Evolutionary conservation across 495 filamentous ascomycete species (phyloP), one percentile per base, ranked within the genome.

Genomic region (Chaetomium cochliodes): DNA sequence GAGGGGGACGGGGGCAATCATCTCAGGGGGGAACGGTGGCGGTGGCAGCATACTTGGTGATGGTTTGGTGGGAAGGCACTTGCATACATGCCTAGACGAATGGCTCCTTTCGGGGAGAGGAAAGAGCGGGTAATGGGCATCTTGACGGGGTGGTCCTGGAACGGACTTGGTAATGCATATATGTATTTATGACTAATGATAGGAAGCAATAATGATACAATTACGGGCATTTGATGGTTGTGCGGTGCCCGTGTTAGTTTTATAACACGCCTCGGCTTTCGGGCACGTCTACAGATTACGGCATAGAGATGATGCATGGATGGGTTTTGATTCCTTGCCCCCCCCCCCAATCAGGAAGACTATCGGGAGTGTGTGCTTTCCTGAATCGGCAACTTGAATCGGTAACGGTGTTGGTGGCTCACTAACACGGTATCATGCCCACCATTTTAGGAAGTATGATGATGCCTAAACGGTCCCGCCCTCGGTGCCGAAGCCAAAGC

Each of bases 131-230:
- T 11, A n/a, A 20, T 20, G 12, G 53, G 53, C 51, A 26, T 30
- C 28, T 18, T 30, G 51, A 26, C 2, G n/a, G 33, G n/a, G 20
- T 50, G n/a, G 53, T 28, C 26, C 26, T 53, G 15, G 5, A 26
- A 16, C 1, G 25, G 25, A 53, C 23, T n/a, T 7, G 41, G 7
- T 28, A 59, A 28, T 16, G 11, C 39, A 23, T 23, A 47, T 22
- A 30, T 11, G 47, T 37, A 47, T 22, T 30, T 11, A 59, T 37
- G 41, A 39, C 54, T 46, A 59, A 59, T 47, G 56, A 25, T 59
- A 47, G 56, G 23, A 47, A 59, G 23, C 46, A 47, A 47, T 59
- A 56, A 22, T 41, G 26, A 46, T 59, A 30, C 41, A 47, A 15
- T 44, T 44, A 16, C 16, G 41, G 13, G 5, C 2, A 15, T 44